A percentile compares a stretch with the other conserved stretches of the same genome.
These are phyloP conservation scores for Colletotrichum limetticola DNA, from an alignment of 2,329 filamentous ascomycete species.

Conservation along the genomic window DNA sequence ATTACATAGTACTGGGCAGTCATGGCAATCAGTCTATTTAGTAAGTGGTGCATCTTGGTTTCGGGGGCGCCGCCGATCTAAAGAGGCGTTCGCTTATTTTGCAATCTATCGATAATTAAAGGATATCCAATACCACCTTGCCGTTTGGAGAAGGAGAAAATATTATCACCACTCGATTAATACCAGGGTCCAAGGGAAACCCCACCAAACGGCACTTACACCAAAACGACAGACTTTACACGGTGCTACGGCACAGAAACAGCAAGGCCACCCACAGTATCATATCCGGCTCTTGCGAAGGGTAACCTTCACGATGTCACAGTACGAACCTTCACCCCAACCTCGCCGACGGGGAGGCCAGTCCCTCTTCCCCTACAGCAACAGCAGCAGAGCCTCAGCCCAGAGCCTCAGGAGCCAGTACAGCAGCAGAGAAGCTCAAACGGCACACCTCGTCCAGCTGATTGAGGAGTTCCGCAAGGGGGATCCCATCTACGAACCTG, in stretches of 20 bases:
- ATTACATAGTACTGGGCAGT: background rate
- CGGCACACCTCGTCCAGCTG: constrained; percentile 20
- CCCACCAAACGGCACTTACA: constrained; percentile 12
- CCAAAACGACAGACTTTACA: background rate
- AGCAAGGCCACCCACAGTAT: background rate
- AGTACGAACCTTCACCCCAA: constrained; percentile 22
- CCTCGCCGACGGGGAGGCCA: constrained; percentile 13
- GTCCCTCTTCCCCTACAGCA: constrained; percentile 13
- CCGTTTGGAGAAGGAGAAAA: constrained; percentile 8
- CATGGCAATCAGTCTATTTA: constrained; percentile 19
- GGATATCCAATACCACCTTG: background rate
- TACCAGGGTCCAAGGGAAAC: background rate
- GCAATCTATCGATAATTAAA: constrained; percentile 2
- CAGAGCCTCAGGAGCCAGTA: constrained; percentile 31
- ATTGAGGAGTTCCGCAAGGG: constrained; percentile 30
- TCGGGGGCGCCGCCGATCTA: constrained; percentile 1
- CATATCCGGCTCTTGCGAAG: background rate
- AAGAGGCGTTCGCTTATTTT: constrained; percentile 15
- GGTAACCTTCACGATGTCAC: background rate
- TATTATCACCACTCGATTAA: background rate
- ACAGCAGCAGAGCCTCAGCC: constrained; percentile 13
- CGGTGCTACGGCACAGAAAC: background rate
- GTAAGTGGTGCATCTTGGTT: constrained; percentile 9
- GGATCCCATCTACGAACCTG: constrained; percentile 30
- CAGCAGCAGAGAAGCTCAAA: constrained; percentile 8